Conservation (phyloP, 441 rosid species). For the Arabidopsis lyrata region DNA sequence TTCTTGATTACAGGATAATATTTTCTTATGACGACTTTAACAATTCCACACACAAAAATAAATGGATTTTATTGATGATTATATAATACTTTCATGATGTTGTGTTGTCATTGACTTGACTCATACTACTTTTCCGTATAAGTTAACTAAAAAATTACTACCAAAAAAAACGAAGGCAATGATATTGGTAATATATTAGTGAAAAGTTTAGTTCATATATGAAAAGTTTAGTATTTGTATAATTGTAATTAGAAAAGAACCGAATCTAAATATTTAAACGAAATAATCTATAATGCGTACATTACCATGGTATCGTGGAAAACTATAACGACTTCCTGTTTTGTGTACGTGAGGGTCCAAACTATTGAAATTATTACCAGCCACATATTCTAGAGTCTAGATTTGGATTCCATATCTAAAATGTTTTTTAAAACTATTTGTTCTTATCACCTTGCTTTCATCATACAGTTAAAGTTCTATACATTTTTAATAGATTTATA, state of each 20-base stretch:
- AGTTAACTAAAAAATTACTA: neutral
- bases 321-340: constrained; percentile 12
- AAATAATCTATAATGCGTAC: neutral
- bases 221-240: neutral
- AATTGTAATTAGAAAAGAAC: neutral
- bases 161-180: neutral
- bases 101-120: constrained; percentile 44
- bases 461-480: neutral
- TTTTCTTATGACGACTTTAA: constrained; percentile 29
- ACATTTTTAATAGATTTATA: neutral
- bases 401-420: neutral
- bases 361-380: constrained; percentile 13
- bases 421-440: neutral
- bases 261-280: neutral
- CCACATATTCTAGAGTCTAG: constrained; percentile 7
- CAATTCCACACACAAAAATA: neutral
- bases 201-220: neutral
- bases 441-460: neutral
- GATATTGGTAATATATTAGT: constrained; percentile 2
- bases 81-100: neutral
- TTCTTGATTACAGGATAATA: constrained; percentile 15
- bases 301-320: neutral
- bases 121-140: constrained; percentile 1
- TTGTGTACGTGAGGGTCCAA: constrained; percentile 20
- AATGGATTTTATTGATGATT: constrained; percentile 6